These are phyloP conservation scores for slime mould (Dictyostelium discoideum) DNA, from an alignment of 78 protist genomes.

Conservation along the genomic window DNA sequence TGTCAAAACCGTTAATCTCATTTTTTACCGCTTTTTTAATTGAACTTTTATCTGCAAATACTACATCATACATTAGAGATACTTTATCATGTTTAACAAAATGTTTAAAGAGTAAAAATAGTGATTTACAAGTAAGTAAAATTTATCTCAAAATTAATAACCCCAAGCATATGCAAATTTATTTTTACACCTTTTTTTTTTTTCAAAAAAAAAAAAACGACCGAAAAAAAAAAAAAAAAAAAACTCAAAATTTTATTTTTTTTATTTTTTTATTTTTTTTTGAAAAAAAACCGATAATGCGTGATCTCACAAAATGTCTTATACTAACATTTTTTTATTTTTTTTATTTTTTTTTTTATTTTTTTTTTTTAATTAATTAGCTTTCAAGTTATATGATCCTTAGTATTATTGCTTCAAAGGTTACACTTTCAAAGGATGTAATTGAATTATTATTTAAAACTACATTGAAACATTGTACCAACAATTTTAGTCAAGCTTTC, in stretches of 20 bases:
- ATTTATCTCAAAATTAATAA: background rate
- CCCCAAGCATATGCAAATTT: background rate
- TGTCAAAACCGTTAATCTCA: constrained; percentile 33
- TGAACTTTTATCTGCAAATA: background rate
- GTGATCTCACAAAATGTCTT: background rate
- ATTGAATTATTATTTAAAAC: constrained; percentile 33
- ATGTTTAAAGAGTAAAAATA: constrained; percentile 31
- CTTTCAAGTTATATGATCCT: constrained; percentile 62
- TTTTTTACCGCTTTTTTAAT: constrained; percentile 58
- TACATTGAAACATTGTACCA: constrained; percentile 24
- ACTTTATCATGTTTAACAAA: constrained; percentile 46
- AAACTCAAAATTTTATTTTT: background rate
- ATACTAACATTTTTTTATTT: background rate
- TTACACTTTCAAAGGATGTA: constrained; percentile 17
- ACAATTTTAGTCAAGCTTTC: constrained; percentile 17
- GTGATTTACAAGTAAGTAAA: constrained; percentile 60
- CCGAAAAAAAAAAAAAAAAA: background rate
- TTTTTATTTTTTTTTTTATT: background rate
- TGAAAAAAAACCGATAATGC: background rate
- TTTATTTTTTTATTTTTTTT: background rate
- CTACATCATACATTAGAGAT: background rate
- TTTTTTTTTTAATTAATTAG: background rate
- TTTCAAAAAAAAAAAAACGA: background rate
- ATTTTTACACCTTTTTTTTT: background rate
- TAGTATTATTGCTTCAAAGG: constrained; percentile 33